Evolutionary conservation across 805 yeast species (phyloP).

Genomic region (Myxozyma neotropica): DNA sequence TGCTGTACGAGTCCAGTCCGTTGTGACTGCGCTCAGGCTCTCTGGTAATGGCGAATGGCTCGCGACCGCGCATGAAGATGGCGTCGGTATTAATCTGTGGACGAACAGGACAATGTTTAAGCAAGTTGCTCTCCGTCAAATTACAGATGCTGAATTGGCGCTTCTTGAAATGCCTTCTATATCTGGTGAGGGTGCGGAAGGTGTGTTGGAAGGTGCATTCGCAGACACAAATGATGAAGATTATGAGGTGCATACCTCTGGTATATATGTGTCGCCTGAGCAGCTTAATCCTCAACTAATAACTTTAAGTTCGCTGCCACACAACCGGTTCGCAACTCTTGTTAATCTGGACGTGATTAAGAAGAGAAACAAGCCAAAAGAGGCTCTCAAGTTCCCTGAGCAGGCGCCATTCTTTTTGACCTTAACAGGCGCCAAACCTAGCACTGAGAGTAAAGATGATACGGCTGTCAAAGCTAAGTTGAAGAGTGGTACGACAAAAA

Average conservation of each 20-base stretch:
- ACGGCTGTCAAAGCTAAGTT: constrained; percentile 4
- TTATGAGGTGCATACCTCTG: constrained; percentile 46
- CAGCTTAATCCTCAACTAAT: constrained; percentile 66
- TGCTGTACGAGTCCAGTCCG: constrained; percentile 74
- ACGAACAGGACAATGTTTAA: constrained; percentile 83
- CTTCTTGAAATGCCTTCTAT: constrained; percentile 68
- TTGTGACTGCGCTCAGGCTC: constrained; percentile 78
- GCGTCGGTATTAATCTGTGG: constrained; percentile 91
- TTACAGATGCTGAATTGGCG: constrained; percentile 64
- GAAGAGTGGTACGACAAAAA: constrained; percentile 7
- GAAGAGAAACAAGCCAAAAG: constrained; percentile 84
- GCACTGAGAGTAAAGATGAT: constrained; percentile 37
- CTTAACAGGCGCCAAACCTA: constrained; percentile 41
- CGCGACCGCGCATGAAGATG: constrained; percentile 89
- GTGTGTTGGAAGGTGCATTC: constrained; percentile 77
- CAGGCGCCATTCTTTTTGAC: constrained; percentile 80
- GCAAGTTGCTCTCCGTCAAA: constrained; percentile 66
- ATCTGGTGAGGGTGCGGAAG: constrained; percentile 74
- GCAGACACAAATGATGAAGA: constrained; percentile 45
- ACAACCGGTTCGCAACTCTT: constrained; percentile 75
- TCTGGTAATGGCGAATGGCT: constrained; percentile 87
- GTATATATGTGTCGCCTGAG: constrained; percentile 45
- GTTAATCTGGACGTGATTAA: constrained; percentile 81
- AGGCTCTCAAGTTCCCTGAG: constrained; percentile 82
- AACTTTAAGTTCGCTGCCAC: constrained; percentile 77